Evolutionary conservation across 2,329 filamentous ascomycete genomes (phyloP), one percentile per base, ranked within the genome.

Genomic region (Aspergillus arachidicola): DNA sequence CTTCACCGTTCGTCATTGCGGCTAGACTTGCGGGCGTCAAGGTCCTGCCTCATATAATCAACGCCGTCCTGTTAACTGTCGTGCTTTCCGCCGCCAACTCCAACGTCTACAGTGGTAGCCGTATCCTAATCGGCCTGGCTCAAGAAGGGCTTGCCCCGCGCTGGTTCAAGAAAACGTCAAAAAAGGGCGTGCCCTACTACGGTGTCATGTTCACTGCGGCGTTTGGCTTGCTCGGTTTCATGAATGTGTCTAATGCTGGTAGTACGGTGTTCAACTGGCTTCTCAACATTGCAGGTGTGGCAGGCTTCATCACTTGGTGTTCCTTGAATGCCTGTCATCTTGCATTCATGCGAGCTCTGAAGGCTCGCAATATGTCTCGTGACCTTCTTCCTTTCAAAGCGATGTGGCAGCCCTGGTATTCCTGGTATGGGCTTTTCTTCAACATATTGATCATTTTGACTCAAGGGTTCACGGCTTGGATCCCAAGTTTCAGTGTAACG

Each of bases 391-490:
- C 88, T 0, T 91, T 89, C 75, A 80, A 79, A 30, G 87, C 88
- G 1, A 81, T 86, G 11, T 78, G 85, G 63, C 87, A 91, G 76
- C 89, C 89, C 0, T 91, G 81, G 70, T 81, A 89, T 50, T 84
- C 88, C 1, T 88, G 82, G 76, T 90, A 89, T 69, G 89, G 89
- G 2, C 79, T 91, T 2, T 85, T 88, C 73, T 89, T 90, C 78
- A 89, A 85, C 75, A 64, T 85, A 1, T 75, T 91, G 57, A 88
- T 92, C 64, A 83, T 88, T 58, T 64, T 91, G 26, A 91, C 89
- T 0, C 88, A 88, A 71, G 90, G 89, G 4, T 92, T 91, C 76
- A 87, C 87, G 11, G 83, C 85, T 6, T 91, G 91, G 72, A 87
- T 91, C 46, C 79, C 78, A 1, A 65, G 48, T 9, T 91, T 89